phyloP scores from a whole-genome alignment of 2,329 filamentous ascomycete species.

The Zalaria sp. region DNA sequence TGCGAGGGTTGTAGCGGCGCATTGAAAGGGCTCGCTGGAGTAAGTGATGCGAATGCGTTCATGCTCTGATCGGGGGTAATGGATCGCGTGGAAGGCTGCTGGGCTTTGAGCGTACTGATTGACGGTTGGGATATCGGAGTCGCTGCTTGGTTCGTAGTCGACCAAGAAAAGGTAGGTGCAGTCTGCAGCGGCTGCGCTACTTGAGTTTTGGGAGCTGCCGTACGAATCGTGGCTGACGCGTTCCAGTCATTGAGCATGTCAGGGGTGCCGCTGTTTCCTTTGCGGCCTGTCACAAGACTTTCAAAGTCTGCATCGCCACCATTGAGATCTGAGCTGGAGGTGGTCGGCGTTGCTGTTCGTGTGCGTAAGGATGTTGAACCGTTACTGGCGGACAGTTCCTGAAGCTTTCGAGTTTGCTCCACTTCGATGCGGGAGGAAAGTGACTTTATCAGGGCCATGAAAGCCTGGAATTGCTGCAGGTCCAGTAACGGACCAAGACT shows the following conservation, averaged over 20 bases:
- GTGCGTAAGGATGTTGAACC: not conserved
- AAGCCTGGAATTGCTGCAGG: conserved; percentile 69
- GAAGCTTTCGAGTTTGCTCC: conserved; percentile 77
- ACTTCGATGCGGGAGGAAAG: conserved; percentile 70
- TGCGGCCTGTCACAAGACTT: conserved; percentile 68
- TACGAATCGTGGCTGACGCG: conserved; percentile 17
- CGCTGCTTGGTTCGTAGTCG: conserved; percentile 12
- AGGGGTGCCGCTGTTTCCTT: conserved; percentile 20
- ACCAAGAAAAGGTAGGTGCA: conserved; percentile 31
- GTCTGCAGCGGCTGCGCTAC: conserved; percentile 8
- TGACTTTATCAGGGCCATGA: conserved; percentile 77
- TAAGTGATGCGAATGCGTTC: conserved; percentile 18
- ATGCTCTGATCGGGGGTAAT: conserved; percentile 21
- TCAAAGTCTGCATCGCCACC: conserved; percentile 69
- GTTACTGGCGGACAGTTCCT: conserved; percentile 57
- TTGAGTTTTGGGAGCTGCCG: conserved; percentile 7
- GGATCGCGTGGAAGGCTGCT: conserved; percentile 11
- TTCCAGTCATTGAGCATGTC: conserved; percentile 31
- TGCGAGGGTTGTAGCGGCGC: conserved; percentile 17
- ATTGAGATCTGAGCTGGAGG: conserved; percentile 15
- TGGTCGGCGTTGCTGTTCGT: conserved; percentile 9
- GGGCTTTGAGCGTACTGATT: conserved; percentile 5
- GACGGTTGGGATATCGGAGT: conserved; percentile 1
- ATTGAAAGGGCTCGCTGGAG: conserved; percentile 17
- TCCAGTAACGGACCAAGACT: conserved; percentile 80